Evolutionary conservation across 2,329 filamentous ascomycete species (phyloP).

Genomic region (Botrytis tulipae): DNA sequence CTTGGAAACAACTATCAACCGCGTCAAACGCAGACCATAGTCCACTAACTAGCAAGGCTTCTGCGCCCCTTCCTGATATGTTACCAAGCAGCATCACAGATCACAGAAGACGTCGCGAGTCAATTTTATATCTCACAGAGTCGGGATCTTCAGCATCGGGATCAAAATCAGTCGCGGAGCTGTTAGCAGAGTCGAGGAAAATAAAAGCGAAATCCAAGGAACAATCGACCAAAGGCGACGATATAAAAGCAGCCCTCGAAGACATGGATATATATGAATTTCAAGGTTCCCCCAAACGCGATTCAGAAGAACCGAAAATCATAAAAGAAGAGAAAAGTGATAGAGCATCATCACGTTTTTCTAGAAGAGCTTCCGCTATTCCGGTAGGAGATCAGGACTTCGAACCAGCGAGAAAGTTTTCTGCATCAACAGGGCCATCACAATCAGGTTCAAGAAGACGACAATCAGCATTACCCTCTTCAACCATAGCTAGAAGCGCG

Average conservation of each 20-base stretch:
- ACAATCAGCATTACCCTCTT: constrained; percentile 33
- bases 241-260: constrained; percentile 27
- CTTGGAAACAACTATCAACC: constrained; percentile 35
- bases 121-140: constrained; percentile 33
- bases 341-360: constrained; percentile 27
- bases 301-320: constrained; percentile 12
- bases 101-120: constrained; percentile 38
- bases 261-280: constrained; percentile 38
- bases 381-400: constrained; percentile 27
- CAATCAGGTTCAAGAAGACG: constrained; percentile 33
- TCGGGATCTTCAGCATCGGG: constrained; percentile 26
- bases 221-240: constrained; percentile 24
- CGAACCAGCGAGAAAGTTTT: constrained; percentile 33
- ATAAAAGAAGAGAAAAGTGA: constrained; percentile 23
- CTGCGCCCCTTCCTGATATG: constrained; percentile 23
- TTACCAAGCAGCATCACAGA: constrained; percentile 35
- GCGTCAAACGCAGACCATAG: constrained; percentile 36
- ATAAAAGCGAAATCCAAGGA: constrained; percentile 33
- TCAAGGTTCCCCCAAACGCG: constrained; percentile 29
- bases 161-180: constrained; percentile 34
- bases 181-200: constrained; percentile 36
- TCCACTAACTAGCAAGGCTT: constrained; percentile 34
- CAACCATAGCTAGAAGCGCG: constrained; percentile 25
- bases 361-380: constrained; percentile 31
- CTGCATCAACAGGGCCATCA: constrained; percentile 27